phyloP scores from a whole-genome alignment of 2,329 filamentous ascomycete species.

The Sphaerulina musiva region DNA sequence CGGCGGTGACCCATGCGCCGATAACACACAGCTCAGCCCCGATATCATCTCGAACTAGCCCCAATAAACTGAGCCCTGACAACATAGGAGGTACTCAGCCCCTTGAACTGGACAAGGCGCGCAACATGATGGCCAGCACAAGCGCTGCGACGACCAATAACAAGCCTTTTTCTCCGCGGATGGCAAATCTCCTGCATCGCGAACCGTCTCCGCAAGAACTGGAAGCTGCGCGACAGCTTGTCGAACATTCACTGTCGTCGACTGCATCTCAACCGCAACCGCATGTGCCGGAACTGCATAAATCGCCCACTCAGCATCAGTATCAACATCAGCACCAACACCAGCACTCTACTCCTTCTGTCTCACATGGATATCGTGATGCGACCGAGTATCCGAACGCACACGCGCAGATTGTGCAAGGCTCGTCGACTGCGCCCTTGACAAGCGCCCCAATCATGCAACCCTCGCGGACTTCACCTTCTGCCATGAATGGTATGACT shows the following conservation, averaged over 20 bases:
- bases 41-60: too few relatives aligned
- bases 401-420: background rate
- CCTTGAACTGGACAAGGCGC: background rate
- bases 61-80: too few relatives aligned
- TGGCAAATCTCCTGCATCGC: constrained; percentile 18
- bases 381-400: background rate
- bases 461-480: constrained; percentile 12
- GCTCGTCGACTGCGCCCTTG: background rate
- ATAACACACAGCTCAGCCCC: background rate
- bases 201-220: constrained; percentile 46
- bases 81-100: too few relatives aligned
- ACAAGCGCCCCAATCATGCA: constrained; percentile 6
- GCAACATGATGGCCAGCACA: constrained; percentile 13
- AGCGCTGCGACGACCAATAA: constrained; percentile 8
- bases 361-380: constrained; percentile 4
- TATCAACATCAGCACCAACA: background rate
- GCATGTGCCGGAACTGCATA: constrained; percentile 14
- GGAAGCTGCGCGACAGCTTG: constrained; percentile 45
- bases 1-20: constrained; percentile 10
- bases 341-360: constrained; percentile 1
- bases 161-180: constrained; percentile 18
- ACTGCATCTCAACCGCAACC: constrained; percentile 23
- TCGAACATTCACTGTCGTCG: constrained; percentile 36
- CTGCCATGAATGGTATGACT: constrained; percentile 4
- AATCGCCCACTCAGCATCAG: constrained; percentile 10